These are phyloP conservation scores for Claviceps sp. DNA, from an alignment of 2,329 filamentous ascomycete species.

Conservation along the genomic window DNA sequence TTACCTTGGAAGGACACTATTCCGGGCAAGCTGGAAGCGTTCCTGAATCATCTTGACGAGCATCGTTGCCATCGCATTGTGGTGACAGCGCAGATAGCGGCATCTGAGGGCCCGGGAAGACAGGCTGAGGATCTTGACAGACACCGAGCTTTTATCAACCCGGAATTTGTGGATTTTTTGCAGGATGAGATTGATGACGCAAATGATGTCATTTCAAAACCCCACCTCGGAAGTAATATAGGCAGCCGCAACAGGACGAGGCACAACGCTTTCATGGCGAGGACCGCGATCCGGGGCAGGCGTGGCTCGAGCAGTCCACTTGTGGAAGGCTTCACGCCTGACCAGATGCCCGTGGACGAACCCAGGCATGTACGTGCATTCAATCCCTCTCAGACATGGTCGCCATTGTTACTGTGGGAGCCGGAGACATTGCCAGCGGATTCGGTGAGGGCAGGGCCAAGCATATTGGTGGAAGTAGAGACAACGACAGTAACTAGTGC, in stretches of 20 bases:
- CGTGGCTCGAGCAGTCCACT: slow-evolving; percentile 13
- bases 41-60: slow-evolving; percentile 2
- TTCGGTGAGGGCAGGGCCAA: not conserved
- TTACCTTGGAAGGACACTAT: not conserved
- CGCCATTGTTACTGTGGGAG: not conserved
- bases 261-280: not conserved
- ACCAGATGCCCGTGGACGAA: slow-evolving; percentile 6
- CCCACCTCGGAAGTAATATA: no score
- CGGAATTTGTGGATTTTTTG: not conserved
- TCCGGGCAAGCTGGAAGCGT: slow-evolving; percentile 1
- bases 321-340: slow-evolving; percentile 6
- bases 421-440: no score
- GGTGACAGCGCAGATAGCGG: not conserved
- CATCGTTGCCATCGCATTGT: not conserved
- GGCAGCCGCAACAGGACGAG: not conserved
- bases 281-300: slow-evolving; percentile 9
- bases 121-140: not conserved
- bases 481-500: no score
- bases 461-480: not conserved
- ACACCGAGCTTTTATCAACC: not conserved
- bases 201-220: not conserved
- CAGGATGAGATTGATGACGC: not conserved
- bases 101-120: not conserved
- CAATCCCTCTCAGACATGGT: not conserved
- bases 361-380: not conserved